Evolutionary conservation across 129 eudicot species (phyloP).

Genomic region (Lonicera japonica): DNA sequence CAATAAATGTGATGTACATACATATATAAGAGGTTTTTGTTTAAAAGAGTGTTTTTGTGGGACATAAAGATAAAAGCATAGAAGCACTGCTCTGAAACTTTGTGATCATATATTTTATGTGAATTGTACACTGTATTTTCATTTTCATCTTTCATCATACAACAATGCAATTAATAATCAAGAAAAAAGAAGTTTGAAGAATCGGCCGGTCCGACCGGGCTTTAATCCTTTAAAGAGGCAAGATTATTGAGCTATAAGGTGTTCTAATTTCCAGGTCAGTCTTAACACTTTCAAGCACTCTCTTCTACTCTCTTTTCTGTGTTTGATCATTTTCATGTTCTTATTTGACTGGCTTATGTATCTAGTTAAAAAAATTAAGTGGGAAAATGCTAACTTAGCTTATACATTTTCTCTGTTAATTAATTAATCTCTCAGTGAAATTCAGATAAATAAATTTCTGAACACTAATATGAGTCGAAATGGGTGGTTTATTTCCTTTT

Average conservation of each 20-base stretch:
- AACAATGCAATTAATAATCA: neutral
- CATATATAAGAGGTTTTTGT: no score
- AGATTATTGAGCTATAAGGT: neutral
- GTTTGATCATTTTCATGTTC: neutral
- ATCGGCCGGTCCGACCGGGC: neutral
- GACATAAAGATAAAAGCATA: neutral
- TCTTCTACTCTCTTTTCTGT: neutral
- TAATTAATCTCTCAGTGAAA: no score
- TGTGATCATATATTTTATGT: neutral
- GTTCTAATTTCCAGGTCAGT: neutral
- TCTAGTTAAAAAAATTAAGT: no score
- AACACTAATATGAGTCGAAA: no score
- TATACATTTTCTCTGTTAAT: no score
- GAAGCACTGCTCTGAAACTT: neutral
- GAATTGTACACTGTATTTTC: neutral
- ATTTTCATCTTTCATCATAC: neutral
- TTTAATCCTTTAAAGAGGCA: neutral
- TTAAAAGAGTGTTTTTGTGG: neutral
- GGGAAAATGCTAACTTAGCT: no score
- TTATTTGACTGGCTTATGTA: neutral
- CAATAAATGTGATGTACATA: no score
- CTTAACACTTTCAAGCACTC: neutral
- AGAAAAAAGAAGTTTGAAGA: neutral
- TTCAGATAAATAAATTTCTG: no score
- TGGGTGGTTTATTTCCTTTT: no score